Conservation (phyloP, 2,329 filamentous ascomycete genomes). For the Trichoderma koningii region DNA sequence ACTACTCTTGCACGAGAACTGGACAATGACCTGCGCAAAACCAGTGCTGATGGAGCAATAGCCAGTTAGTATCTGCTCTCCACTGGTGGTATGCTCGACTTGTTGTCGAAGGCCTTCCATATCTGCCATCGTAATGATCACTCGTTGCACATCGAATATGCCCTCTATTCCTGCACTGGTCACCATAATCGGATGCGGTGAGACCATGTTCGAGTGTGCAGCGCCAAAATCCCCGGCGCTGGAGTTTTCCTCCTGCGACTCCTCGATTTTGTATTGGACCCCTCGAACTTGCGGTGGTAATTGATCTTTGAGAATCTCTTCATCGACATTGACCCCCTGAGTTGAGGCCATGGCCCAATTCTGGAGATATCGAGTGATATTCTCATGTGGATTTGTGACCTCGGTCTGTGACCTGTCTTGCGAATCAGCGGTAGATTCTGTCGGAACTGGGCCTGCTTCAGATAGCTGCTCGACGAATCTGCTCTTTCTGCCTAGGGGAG, state of each 20-base stretch:
- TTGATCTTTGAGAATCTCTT: neutral
- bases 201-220: conserved; percentile 10
- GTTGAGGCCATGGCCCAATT: neutral
- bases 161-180: conserved; percentile 28
- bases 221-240: neutral
- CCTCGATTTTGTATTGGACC: conserved; percentile 1
- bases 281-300: neutral
- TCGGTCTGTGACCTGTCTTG: neutral
- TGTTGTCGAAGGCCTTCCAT: conserved; percentile 21
- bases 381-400: neutral
- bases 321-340: neutral
- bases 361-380: conserved; percentile 8
- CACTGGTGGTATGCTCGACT: conserved; percentile 14
- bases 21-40: conserved; percentile 14
- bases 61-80: conserved; percentile 25
- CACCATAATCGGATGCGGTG: conserved; percentile 27
- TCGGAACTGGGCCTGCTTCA: neutral
- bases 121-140: conserved; percentile 26
- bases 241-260: neutral
- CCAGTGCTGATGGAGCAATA: conserved; percentile 28
- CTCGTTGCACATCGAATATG: conserved; percentile 28
- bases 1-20: conserved; percentile 19
- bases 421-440: neutral
- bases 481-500: conserved; percentile 12
- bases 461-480: conserved; percentile 22